These are phyloP conservation scores for Botrytis squamosa DNA, from an alignment of 2,329 filamentous ascomycete species.

Conservation along the genomic window DNA sequence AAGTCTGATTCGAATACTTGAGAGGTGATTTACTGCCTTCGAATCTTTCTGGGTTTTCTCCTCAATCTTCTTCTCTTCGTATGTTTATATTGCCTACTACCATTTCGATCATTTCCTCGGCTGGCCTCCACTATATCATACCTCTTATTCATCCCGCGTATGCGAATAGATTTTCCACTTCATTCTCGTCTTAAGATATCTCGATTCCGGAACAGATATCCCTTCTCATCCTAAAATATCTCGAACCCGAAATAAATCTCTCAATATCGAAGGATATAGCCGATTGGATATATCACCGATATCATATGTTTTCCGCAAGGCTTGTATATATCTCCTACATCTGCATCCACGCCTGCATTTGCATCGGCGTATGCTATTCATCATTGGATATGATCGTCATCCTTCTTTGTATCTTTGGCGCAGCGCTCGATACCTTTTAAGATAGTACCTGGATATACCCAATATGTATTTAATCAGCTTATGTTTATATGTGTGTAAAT, in stretches of 20 bases:
- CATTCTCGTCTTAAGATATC: not conserved
- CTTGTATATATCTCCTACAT: not conserved
- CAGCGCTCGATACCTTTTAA: slow-evolving; percentile 85
- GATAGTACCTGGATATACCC: slow-evolving; percentile 67
- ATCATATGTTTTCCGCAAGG: not conserved
- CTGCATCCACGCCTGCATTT: not conserved
- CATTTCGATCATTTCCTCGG: not conserved
- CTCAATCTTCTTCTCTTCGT: not conserved
- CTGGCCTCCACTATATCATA: not conserved
- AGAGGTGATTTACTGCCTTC: not conserved
- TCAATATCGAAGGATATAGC: not conserved
- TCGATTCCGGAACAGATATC: not conserved
- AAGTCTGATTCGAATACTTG: slow-evolving; percentile 14
- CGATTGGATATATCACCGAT: not conserved
- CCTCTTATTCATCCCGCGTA: not conserved
- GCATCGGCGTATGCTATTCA: slow-evolving; percentile 1
- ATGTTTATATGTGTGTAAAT: not conserved
- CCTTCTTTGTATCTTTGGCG: slow-evolving; percentile 67
- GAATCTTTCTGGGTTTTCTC: not conserved
- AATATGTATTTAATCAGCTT: slow-evolving; percentile 15
- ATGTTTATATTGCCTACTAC: slow-evolving; percentile 5
- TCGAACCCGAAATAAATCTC: not conserved
- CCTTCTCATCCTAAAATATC: not conserved
- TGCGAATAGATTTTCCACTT: not conserved
- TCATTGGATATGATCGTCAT: slow-evolving; percentile 19